Evolutionary conservation across 23 red algal genomes (phyloP).

Genomic region (Agarophyton chilense): DNA sequence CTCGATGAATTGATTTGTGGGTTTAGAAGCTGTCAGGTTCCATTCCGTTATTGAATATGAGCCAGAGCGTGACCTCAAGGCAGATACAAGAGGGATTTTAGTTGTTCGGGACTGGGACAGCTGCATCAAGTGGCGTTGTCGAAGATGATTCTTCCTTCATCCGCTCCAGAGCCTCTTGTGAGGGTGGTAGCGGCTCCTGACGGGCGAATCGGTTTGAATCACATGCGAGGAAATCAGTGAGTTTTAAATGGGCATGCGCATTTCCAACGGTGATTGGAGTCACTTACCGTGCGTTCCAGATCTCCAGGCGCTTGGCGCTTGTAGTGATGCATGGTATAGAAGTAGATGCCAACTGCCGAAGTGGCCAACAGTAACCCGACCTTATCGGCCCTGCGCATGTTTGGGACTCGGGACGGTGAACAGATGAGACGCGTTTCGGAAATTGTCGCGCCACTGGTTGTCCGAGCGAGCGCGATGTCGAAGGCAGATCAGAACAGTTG

Average conservation of each 20-base stretch:
- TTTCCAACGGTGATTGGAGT: background rate
- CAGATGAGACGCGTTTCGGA: too few relatives aligned
- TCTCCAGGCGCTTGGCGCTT: slow-evolving; percentile 36
- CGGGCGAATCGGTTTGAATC: background rate
- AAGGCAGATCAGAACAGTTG: too few relatives aligned
- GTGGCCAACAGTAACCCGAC: background rate
- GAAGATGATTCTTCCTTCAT: background rate
- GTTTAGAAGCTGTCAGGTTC: background rate
- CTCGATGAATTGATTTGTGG: slow-evolving; percentile 8
- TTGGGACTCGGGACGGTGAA: too few relatives aligned
- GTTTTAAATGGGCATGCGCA: background rate
- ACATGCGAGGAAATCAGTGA: background rate
- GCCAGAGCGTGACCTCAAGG: too few relatives aligned
- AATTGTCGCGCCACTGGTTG: too few relatives aligned
- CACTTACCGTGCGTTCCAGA: slow-evolving; percentile 42
- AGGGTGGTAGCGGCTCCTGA: background rate
- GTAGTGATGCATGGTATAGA: slow-evolving; percentile 42
- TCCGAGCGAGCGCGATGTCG: too few relatives aligned
- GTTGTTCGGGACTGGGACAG: background rate
- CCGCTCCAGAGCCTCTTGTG: background rate
- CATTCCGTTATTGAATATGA: too few relatives aligned
- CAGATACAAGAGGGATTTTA: too few relatives aligned
- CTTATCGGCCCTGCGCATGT: too few relatives aligned
- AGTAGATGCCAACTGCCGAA: slow-evolving; percentile 36
- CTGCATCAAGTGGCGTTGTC: background rate